Percentiles rank a stretch among this genome's conserved stretches.
Evolutionary conservation across 2,329 filamentous ascomycete species (phyloP).

Genomic region (Penicillium sp.): DNA sequence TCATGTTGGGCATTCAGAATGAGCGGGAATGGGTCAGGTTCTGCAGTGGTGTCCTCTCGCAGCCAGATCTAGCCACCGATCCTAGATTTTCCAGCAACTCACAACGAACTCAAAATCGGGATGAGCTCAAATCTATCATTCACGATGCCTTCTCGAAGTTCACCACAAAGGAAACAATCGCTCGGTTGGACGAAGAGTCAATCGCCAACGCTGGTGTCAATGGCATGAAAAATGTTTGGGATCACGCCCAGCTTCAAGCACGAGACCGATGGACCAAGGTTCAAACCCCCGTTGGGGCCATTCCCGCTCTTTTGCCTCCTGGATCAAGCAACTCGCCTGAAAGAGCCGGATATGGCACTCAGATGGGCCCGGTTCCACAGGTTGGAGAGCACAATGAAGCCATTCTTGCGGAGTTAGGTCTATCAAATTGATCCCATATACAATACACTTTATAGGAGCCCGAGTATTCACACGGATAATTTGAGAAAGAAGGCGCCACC

Average conservation of each 20-base stretch:
- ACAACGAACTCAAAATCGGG: conserved; percentile 48
- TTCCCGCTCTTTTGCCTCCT: conserved; percentile 53
- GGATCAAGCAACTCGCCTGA: conserved; percentile 38
- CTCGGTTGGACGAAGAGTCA: conserved; percentile 46
- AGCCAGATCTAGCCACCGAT: conserved; percentile 45
- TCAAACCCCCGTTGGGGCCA: conserved; percentile 46
- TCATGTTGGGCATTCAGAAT: conserved; percentile 59
- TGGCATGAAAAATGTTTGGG: conserved; percentile 55
- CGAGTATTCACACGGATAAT: neutral
- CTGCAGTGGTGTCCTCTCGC: conserved; percentile 47
- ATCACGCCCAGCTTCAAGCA: conserved; percentile 53
- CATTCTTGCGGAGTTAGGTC: conserved; percentile 48
- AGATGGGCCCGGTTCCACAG: conserved; percentile 43
- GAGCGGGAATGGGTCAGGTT: conserved; percentile 56
- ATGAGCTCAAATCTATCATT: conserved; percentile 49
- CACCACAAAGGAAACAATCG: conserved; percentile 43
- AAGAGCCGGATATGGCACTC: conserved; percentile 16
- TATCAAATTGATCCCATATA: conserved; percentile 1
- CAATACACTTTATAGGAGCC: neutral
- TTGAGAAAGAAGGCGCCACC: no score
- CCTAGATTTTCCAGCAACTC: conserved; percentile 50
- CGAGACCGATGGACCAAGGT: conserved; percentile 54
- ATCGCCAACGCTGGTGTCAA: conserved; percentile 59
- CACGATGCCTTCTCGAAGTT: conserved; percentile 41
- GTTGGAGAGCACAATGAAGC: conserved; percentile 53